phyloP scores from a whole-genome alignment of 768 basidiomycete genomes.

The Lenzites betulinus region DNA sequence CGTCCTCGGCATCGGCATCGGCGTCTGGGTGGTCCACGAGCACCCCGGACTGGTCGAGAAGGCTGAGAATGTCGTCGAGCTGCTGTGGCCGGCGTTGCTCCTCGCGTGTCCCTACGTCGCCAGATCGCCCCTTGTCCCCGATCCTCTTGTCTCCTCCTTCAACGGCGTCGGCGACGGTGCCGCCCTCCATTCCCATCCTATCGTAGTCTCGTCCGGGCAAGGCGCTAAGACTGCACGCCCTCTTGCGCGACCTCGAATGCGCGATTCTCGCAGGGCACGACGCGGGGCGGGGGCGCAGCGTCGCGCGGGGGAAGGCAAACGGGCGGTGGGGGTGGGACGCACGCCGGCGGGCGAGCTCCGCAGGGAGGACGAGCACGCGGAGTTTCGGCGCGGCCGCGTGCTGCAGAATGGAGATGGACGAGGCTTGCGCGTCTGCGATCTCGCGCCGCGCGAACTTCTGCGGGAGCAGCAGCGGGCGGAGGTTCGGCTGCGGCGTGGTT shows the following conservation, averaged over 20 bases:
- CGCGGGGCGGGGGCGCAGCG: not conserved
- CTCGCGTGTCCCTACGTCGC: not conserved
- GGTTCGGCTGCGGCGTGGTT: not conserved
- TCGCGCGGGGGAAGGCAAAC: not conserved
- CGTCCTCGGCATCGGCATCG: slow-evolving; percentile 5
- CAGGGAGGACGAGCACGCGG: slow-evolving; percentile 19
- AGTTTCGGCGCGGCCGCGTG: slow-evolving; percentile 2
- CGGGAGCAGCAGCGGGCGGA: slow-evolving; percentile 28
- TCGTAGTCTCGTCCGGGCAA: no score
- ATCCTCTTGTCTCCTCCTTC: no score
- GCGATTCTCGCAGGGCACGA: not conserved
- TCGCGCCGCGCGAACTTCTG: slow-evolving; percentile 25
- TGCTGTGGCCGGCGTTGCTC: slow-evolving; percentile 5
- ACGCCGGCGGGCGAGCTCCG: slow-evolving; percentile 12
- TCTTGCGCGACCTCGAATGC: not conserved
- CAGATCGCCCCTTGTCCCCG: no score
- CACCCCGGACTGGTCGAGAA: slow-evolving; percentile 10
- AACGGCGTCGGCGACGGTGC: no score
- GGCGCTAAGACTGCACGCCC: not conserved
- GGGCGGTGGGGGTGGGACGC: not conserved
- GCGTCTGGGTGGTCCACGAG: not conserved
- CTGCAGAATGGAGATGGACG: slow-evolving; percentile 5
- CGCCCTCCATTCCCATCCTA: no score
- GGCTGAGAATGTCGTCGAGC: slow-evolving; percentile 19
- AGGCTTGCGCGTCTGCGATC: slow-evolving; percentile 13